A percentile compares a stretch with the other conserved stretches of the same genome.
Conservation (phyloP, 2,329 filamentous ascomycete species). For the Aspergillus quadrilineatus region DNA sequence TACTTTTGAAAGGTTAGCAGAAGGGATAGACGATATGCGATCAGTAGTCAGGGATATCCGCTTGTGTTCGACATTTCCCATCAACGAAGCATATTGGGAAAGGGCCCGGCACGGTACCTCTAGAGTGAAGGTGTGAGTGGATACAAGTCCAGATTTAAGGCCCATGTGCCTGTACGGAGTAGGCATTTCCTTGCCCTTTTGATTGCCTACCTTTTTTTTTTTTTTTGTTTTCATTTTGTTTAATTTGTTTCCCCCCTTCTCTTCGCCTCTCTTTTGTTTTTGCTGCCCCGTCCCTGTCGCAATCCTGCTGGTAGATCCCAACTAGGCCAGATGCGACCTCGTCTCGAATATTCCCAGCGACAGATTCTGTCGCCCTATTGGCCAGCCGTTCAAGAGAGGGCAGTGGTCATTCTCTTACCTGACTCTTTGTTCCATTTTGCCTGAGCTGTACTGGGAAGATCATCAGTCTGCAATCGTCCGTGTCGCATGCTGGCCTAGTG, state of each 20-base stretch:
- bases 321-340: constrained; percentile 12
- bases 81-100: constrained; percentile 20
- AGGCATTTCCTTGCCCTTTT: constrained; percentile 21
- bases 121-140: constrained; percentile 15
- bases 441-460: constrained; percentile 28
- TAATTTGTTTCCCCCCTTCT: constrained; percentile 20
- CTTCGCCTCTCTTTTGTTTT: constrained; percentile 14
- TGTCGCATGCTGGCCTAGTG: constrained; percentile 10
- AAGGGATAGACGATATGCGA: constrained; percentile 17
- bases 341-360: constrained; percentile 14
- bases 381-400: not conserved
- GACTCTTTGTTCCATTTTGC: constrained; percentile 16
- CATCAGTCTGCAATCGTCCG: constrained; percentile 34
- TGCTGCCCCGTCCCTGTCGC: constrained; percentile 8
- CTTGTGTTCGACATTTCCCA: constrained; percentile 21
- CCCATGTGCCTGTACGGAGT: constrained; percentile 30
- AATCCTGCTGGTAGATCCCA: not conserved
- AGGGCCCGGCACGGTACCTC: constrained; percentile 14
- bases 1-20: constrained; percentile 12
- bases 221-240: constrained; percentile 18
- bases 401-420: constrained; percentile 23
- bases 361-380: constrained; percentile 8
- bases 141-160: constrained; percentile 35
- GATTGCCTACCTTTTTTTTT: constrained; percentile 23
- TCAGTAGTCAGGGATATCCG: constrained; percentile 21